Evolutionary conservation across 192 early-diverging fungal species (phyloP).

Genomic region (Funneliformis geosporum): DNA sequence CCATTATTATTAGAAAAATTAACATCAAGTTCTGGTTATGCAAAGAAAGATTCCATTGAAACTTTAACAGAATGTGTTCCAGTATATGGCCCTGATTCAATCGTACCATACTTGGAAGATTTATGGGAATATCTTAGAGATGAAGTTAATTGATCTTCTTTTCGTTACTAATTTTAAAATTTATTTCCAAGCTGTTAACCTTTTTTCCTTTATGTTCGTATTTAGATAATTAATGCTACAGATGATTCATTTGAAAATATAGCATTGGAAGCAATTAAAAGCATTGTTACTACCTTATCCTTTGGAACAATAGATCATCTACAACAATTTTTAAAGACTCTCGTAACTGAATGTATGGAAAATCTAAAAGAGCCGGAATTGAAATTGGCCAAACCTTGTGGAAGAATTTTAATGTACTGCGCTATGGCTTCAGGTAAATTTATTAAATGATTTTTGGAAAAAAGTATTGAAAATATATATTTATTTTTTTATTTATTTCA

Average conservation of each 20-base stretch:
- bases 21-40: slow-evolving; percentile 76
- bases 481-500: neutral
- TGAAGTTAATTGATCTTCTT: slow-evolving; percentile 48
- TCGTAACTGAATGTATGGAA: slow-evolving; percentile 59
- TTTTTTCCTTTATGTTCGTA: slow-evolving; percentile 1
- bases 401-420: slow-evolving; percentile 63
- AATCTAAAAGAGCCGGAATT: slow-evolving; percentile 64
- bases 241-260: slow-evolving; percentile 67
- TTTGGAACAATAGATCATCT: slow-evolving; percentile 48
- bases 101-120: slow-evolving; percentile 67
- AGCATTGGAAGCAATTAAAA: slow-evolving; percentile 62
- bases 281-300: slow-evolving; percentile 68
- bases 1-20: slow-evolving; percentile 92
- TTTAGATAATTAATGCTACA: slow-evolving; percentile 75
- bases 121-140: slow-evolving; percentile 76
- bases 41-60: slow-evolving; percentile 95
- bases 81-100: slow-evolving; percentile 70
- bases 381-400: slow-evolving; percentile 67
- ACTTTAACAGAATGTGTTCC: slow-evolving; percentile 77
- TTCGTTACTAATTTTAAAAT: neutral
- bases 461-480: neutral
- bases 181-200: slow-evolving; percentile 29
- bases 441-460: neutral
- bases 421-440: slow-evolving; percentile 60
- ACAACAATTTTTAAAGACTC: slow-evolving; percentile 51